Conservation (phyloP, 2,329 filamentous ascomycete genomes). For the Elsinoe australis region DNA sequence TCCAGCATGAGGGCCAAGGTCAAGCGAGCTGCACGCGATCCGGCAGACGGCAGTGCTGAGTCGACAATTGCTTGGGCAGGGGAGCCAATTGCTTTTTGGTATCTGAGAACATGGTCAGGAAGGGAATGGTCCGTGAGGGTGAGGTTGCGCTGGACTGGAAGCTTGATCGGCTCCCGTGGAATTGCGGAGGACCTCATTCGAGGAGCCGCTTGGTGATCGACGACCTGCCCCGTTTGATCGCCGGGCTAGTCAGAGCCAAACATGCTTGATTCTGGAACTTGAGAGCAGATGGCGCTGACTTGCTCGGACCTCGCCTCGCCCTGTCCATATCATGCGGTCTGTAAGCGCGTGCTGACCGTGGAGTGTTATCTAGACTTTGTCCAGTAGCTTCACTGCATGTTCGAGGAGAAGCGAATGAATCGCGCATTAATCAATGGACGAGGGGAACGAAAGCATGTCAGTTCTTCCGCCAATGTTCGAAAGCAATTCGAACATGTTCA, state of each 20-base stretch:
- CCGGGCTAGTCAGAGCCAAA: background rate
- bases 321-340: background rate
- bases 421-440: background rate
- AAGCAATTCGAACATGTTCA: background rate
- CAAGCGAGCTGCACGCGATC: background rate
- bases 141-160: background rate
- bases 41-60: background rate
- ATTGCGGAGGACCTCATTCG: background rate
- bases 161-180: background rate
- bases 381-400: background rate
- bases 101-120: constrained; percentile 8
- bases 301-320: constrained; percentile 11
- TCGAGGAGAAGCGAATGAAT: background rate
- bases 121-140: constrained; percentile 4
- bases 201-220: background rate
- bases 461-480: constrained; percentile 2
- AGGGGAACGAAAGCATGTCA: background rate
- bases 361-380: constrained; percentile 10
- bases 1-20: background rate
- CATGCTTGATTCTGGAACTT: background rate
- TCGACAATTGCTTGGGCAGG: background rate
- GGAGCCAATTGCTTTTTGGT: background rate
- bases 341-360: background rate
- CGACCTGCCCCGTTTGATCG: constrained; percentile 2
- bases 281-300: background rate